A percentile compares a stretch with the other conserved stretches of the same genome.
phyloP scores from a whole-genome alignment of 306 rosid genomes.

The Bauhinia variegata region DNA sequence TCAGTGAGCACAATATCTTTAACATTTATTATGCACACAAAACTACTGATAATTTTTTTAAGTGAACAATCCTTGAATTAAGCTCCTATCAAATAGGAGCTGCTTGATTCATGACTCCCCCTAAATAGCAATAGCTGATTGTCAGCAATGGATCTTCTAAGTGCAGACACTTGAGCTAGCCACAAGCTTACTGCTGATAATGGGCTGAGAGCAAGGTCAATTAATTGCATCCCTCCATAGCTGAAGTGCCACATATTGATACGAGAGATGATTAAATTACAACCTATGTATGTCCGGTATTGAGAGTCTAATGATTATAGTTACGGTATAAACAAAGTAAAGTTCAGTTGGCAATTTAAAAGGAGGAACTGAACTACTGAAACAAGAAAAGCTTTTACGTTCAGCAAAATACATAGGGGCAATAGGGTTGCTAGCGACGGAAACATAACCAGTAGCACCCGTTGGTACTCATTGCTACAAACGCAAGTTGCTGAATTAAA shows the following conservation, averaged over 20 bases:
- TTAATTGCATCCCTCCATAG: slow-evolving; percentile 6
- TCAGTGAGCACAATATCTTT: background rate
- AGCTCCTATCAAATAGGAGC: too few relatives aligned
- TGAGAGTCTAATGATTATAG: slow-evolving; percentile 4
- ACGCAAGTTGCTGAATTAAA: background rate
- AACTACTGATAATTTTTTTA: background rate
- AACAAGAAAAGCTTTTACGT: background rate
- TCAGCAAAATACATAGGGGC: background rate
- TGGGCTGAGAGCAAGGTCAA: background rate
- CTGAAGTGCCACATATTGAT: slow-evolving; percentile 16
- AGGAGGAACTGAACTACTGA: background rate
- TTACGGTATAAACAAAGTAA: background rate
- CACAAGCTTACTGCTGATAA: slow-evolving; percentile 3
- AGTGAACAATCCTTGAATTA: slow-evolving; percentile 17
- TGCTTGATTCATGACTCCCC: slow-evolving; percentile 26
- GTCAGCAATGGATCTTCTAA: slow-evolving; percentile 4
- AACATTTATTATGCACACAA: background rate
- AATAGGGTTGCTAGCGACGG: background rate
- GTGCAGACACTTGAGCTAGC: too few relatives aligned
- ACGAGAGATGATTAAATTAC: slow-evolving; percentile 7
- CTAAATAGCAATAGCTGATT: background rate
- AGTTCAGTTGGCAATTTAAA: background rate
- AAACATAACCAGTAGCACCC: background rate
- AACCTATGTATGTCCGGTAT: background rate
- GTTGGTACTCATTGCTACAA: background rate